Evolutionary conservation across 2,329 filamentous ascomycete species (phyloP).

Genomic region (Aplosporella prunicola): DNA sequence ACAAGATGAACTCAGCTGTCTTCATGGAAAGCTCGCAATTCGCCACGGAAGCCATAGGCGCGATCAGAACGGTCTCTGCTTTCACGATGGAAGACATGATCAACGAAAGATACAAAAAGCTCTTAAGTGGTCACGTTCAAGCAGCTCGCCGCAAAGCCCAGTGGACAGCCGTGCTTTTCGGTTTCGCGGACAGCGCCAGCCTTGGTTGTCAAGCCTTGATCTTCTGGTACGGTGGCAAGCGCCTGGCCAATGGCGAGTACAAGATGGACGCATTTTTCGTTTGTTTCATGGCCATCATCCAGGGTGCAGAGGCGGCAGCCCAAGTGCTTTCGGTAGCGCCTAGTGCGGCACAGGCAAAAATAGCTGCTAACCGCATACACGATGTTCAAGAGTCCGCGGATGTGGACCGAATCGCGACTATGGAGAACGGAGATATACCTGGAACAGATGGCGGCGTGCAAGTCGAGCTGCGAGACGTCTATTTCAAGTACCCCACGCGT

Average conservation of each 20-base stretch:
- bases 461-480: constrained; percentile 84
- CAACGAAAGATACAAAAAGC: constrained; percentile 6
- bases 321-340: constrained; percentile 83
- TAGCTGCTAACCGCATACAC: constrained; percentile 50
- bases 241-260: constrained; percentile 65
- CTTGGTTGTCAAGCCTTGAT: constrained; percentile 70
- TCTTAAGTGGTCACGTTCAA: constrained; percentile 41
- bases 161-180: constrained; percentile 50
- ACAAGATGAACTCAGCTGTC: constrained; percentile 36
- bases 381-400: constrained; percentile 58
- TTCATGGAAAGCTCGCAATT: constrained; percentile 75
- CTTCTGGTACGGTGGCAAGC: constrained; percentile 82
- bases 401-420: constrained; percentile 70
- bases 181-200: constrained; percentile 67
- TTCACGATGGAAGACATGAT: constrained; percentile 74
- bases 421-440: constrained; percentile 69
- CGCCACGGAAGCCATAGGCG: constrained; percentile 80
- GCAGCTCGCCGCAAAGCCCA: constrained; percentile 42
- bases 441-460: constrained; percentile 52
- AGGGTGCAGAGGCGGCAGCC: constrained; percentile 78
- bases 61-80: constrained; percentile 81
- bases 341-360: constrained; percentile 87
- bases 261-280: constrained; percentile 78
- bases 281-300: constrained; percentile 73
- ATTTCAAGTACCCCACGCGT: constrained; percentile 88